Evolutionary conservation across 257 asterid species (phyloP).

Genomic region (Capsicum chinense): DNA sequence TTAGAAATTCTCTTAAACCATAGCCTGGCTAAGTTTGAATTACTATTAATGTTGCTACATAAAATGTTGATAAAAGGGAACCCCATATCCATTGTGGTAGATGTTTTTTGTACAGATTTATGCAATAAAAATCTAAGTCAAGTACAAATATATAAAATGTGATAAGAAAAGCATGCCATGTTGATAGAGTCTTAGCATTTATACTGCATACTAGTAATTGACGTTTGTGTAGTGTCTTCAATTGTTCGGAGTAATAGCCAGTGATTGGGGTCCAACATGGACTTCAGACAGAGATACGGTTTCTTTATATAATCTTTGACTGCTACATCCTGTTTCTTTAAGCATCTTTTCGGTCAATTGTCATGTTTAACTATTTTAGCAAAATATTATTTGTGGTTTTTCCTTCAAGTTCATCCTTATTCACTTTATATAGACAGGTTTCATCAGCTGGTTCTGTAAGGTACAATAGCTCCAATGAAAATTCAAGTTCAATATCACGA

Average conservation of each 20-base stretch:
- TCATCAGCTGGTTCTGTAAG: slow-evolving; percentile 64
- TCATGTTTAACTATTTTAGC: neutral
- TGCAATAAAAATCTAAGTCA: slow-evolving; percentile 11
- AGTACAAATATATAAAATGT: neutral
- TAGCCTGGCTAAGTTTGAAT: neutral
- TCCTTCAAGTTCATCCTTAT: slow-evolving; percentile 25
- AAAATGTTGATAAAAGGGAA: neutral
- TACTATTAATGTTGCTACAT: neutral
- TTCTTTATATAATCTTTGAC: neutral
- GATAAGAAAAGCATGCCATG: slow-evolving; percentile 7
- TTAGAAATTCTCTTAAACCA: neutral
- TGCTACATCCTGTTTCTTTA: neutral
- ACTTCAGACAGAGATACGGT: neutral
- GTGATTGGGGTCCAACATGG: neutral
- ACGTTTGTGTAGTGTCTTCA: neutral
- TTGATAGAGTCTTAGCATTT: neutral
- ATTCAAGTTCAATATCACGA: slow-evolving; percentile 41
- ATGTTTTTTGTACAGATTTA: neutral
- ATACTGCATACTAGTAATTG: neutral
- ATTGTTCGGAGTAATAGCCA: neutral
- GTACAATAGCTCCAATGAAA: slow-evolving; percentile 65
- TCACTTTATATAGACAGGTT: slow-evolving; percentile 48
- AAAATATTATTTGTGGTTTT: neutral
- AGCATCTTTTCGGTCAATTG: neutral
- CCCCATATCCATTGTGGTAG: neutral